Evolutionary conservation across 257 asterid species (phyloP), one percentile per base, ranked within the genome.

Genomic region (Scutellaria barbata): DNA sequence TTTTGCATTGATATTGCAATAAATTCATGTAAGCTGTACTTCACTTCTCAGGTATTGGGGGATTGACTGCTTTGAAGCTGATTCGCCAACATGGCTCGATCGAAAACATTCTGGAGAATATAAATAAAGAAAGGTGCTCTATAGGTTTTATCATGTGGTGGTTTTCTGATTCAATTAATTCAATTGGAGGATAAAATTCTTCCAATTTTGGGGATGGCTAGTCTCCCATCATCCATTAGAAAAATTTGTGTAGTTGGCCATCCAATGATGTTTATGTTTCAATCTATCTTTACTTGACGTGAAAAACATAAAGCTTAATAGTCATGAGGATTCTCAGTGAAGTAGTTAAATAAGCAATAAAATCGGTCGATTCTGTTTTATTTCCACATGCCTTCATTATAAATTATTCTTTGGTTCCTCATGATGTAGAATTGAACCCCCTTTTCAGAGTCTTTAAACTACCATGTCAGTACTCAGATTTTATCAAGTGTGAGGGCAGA

Each of bases 31-130:
- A 52, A 46, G 42, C 56, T 74, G 43, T 74, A 43, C 45, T 55
- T 22, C 8, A 41, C 57, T 39, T 82, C 69, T 73, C 86, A 95
- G 99, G 99, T 74, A 87, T 95, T 74, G 99, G 98, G 67, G 95
- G 96, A 75, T 82, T 84, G 80, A 95, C 99, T 60, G 98, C 99
- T 72, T 77, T 95, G 82, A 95, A 95, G 89, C 89, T 95, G 80
- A 88, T 94, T 63, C 92, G 96, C 66, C 96, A 94, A 71, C 99
- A 91, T 81, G 93, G 98, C 53, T 89, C 95, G 7, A 86, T 95
- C 39, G 99, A 95, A 85, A 79, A 72, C 72, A 81, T 95, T 74
- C 74, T 95, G 77, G 98, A 92, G 86, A 95, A 95, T 74, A 82
- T 95, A 60, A 95, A 83, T 85, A 95, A 79, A 84, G 98, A 95